Base-by-base conservation (phyloP, 2,329 filamentous ascomycete species). In the Phialocephala subalpina region DNA sequence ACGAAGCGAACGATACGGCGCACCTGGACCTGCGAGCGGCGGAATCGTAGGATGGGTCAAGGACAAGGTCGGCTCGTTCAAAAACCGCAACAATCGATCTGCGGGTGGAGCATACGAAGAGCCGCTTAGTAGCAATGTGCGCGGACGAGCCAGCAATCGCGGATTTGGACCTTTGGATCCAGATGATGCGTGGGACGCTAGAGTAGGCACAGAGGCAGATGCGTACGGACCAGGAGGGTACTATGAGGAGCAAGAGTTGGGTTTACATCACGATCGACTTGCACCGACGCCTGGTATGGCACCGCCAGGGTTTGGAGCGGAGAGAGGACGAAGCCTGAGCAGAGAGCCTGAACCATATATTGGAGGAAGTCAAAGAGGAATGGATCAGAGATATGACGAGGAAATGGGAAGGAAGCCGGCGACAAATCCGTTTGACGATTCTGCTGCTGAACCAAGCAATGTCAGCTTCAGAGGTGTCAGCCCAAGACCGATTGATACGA, bases 171-270 rank as follows among this genome's bases (percentile, higher is more conserved):
- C 88, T 3, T 84, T 93, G 55, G 93, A 96, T 74, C 92, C 92
- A 1, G 93, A 97, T 76, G 92, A 94, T 75, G 92, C 92, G 1
- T 97, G 93, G 93, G 92, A 96, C 80, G 80, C 92, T 69, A 84
- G 92, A 66, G 92, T 97, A 4, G 92, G 91, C 65, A 84, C 88
- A 72, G 92, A 94, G 77, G 87, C 90, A 20, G 89, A 91, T 74
- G 80, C 79, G 14, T 89, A 90, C 76, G 86, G 86, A 1, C 80
- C 81, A 1, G 82, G 82, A 25, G 85, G 85, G 58, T 92, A 92
- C 58, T 92, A 92, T 78, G 92, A 95, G 76, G 91, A 93, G 79
- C 88, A 92, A 75, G 92, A 94, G 78, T 81, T 93, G 5, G 90
- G 90, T 0, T 73, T 82, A 58, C 77, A 78, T 69, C 71, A 72